These are phyloP conservation scores for Ceratobasidium sp. DNA, from an alignment of 1,284 basidiomycete genomes.

Conservation along the genomic window DNA sequence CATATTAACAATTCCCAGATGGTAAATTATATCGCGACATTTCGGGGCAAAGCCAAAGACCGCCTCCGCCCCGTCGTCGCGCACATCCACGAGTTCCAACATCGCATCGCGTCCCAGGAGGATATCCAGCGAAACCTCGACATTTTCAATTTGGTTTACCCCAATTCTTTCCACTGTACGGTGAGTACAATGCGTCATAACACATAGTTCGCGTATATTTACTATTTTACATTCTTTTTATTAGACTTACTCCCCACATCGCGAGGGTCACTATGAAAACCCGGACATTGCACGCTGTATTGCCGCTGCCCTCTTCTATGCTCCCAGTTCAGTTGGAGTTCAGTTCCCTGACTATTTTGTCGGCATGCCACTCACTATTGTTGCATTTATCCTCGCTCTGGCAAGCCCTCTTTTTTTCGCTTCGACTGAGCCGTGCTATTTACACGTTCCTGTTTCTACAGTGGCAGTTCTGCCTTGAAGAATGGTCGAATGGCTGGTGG, in stretches of 20 bases:
- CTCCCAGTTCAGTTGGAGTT: not conserved
- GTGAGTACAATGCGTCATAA: no score
- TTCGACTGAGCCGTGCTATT: not conserved
- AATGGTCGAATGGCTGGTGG: slow-evolving; percentile 10
- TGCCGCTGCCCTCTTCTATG: slow-evolving; percentile 10
- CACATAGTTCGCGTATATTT: no score
- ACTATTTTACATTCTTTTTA: no score
- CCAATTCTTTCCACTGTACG: slow-evolving; percentile 25
- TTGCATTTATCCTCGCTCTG: slow-evolving; percentile 5
- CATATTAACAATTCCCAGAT: not conserved
- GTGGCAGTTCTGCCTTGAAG: no score
- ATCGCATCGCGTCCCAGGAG: not conserved
- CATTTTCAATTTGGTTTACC: not conserved
- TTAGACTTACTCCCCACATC: slow-evolving; percentile 4
- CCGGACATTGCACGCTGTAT: not conserved
- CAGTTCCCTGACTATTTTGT: slow-evolving; percentile 11
- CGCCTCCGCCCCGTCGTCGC: not conserved
- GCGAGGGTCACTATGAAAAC: slow-evolving; percentile 14
- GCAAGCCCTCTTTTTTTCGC: slow-evolving; percentile 7
- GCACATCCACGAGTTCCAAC: not conserved
- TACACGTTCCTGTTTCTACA: no score
- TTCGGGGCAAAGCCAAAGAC: slow-evolving; percentile 9
- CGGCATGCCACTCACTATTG: slow-evolving; percentile 3
- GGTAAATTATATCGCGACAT: slow-evolving; percentile 18
- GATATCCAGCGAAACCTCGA: slow-evolving; percentile 16